Conservation (phyloP, 352 stramenopile species). For the Phytophthora syringae region DNA sequence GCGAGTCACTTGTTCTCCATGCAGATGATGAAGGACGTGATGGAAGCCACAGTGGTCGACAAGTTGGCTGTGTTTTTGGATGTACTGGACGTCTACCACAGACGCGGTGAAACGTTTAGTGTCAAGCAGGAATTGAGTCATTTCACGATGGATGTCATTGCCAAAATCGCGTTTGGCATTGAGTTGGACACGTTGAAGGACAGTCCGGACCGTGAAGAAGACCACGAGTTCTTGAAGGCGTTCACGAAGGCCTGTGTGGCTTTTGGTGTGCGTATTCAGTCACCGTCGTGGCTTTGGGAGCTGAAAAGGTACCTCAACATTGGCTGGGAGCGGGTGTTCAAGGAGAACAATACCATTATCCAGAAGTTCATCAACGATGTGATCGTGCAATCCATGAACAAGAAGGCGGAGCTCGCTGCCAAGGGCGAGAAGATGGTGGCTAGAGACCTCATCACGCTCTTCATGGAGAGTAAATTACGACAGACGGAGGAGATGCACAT, state of each 20-base stretch:
- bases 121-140: slow-evolving; percentile 56
- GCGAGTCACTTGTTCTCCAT: slow-evolving; percentile 88
- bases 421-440: slow-evolving; percentile 41
- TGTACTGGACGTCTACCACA: slow-evolving; percentile 26
- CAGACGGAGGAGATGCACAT: slow-evolving; percentile 32
- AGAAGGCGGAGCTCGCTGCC: slow-evolving; percentile 54
- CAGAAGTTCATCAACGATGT: slow-evolving; percentile 55
- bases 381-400: slow-evolving; percentile 55
- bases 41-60: slow-evolving; percentile 44
- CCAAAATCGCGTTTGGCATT: slow-evolving; percentile 60
- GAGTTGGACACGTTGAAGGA: slow-evolving; percentile 51
- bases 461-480: slow-evolving; percentile 46
- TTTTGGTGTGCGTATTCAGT: slow-evolving; percentile 39
- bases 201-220: slow-evolving; percentile 36
- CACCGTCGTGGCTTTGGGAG: slow-evolving; percentile 46
- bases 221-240: slow-evolving; percentile 54
- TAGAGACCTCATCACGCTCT: slow-evolving; percentile 55
- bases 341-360: slow-evolving; percentile 46
- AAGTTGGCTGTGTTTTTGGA: slow-evolving; percentile 40
- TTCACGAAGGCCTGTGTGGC: slow-evolving; percentile 47
- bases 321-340: slow-evolving; percentile 48
- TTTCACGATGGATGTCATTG: slow-evolving; percentile 71
- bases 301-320: slow-evolving; percentile 41
- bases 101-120: slow-evolving; percentile 33
- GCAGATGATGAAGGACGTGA: slow-evolving; percentile 53